Evolutionary conservation across 164 flowering plant species (phyloP).

Genomic region (Magnolia officinalis): DNA sequence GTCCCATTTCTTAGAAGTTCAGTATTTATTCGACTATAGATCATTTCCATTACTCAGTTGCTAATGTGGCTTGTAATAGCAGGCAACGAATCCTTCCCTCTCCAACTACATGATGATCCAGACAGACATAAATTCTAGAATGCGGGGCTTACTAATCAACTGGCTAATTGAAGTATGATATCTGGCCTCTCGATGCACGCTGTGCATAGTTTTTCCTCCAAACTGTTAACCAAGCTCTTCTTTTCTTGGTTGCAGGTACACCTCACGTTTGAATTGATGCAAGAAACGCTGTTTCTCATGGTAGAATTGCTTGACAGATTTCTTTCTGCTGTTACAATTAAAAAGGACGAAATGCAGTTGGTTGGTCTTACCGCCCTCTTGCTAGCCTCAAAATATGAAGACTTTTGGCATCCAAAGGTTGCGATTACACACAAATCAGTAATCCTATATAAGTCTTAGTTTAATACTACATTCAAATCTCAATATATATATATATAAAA

Average conservation of each 20-base stretch:
- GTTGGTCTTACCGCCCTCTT: slow-evolving; percentile 87
- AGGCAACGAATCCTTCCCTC: slow-evolving; percentile 51
- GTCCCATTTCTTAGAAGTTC: not conserved
- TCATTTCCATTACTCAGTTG: not conserved
- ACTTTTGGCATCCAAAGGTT: slow-evolving; percentile 95
- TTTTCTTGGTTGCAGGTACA: slow-evolving; percentile 55
- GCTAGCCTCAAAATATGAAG: slow-evolving; percentile 91
- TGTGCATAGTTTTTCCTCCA: not conserved
- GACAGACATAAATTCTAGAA: slow-evolving; percentile 55
- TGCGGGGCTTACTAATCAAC: slow-evolving; percentile 79
- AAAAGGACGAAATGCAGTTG: slow-evolving; percentile 75
- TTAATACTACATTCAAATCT: slow-evolving; percentile 2
- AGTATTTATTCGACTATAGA: not conserved
- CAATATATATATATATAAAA: too few species aligned
- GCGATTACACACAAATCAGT: not conserved
- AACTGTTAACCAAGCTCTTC: not conserved
- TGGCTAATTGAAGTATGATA: slow-evolving; percentile 78
- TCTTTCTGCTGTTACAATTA: slow-evolving; percentile 50
- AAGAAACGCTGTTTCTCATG: slow-evolving; percentile 81
- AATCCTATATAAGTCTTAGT: not conserved
- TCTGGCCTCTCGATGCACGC: not conserved
- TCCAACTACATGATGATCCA: slow-evolving; percentile 58
- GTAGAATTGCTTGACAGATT: slow-evolving; percentile 68
- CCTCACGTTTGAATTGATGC: slow-evolving; percentile 77
- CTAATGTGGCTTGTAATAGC: slow-evolving; percentile 17